Evolutionary conservation across 305 asterid genomes (phyloP).

Genomic region (Caryopteris hybrid): DNA sequence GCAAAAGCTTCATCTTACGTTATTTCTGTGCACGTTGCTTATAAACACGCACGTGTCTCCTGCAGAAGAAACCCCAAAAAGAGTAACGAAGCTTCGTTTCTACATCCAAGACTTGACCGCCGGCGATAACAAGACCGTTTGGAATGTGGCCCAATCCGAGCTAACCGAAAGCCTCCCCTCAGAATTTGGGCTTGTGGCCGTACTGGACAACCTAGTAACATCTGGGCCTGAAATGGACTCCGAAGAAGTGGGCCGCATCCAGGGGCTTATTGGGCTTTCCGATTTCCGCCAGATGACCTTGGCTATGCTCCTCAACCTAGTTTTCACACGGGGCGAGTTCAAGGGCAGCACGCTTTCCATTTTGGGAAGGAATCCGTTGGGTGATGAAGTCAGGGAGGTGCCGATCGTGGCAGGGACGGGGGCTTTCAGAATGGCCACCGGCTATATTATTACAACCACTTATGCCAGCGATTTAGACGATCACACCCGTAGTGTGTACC

Average conservation of each 20-base stretch:
- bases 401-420: conserved; percentile 41
- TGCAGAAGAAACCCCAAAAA: too few species aligned
- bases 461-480: not conserved
- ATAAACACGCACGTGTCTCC: too few species aligned
- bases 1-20: too few species aligned
- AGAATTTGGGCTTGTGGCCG: conserved; percentile 12
- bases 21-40: too few species aligned
- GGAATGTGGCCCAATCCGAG: conserved; percentile 23
- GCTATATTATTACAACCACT: conserved; percentile 21
- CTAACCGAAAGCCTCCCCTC: conserved; percentile 15
- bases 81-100: conserved; percentile 25
- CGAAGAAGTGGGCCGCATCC: conserved; percentile 27
- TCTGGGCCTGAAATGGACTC: conserved; percentile 17
- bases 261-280: conserved; percentile 30
- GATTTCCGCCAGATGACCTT: conserved; percentile 21
- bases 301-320: conserved; percentile 25
- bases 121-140: conserved; percentile 13
- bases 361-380: conserved; percentile 30
- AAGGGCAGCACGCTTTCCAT: conserved; percentile 33
- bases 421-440: conserved; percentile 35
- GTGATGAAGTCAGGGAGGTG: conserved; percentile 18
- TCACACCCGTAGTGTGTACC: not conserved
- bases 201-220: conserved; percentile 26
- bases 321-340: conserved; percentile 20
- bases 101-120: conserved; percentile 21